A percentile compares a stretch with the other conserved stretches of the same genome.
Evolutionary conservation across 106 monocot genomes (phyloP).

Genomic region (Alisma plantagoaquatica): DNA sequence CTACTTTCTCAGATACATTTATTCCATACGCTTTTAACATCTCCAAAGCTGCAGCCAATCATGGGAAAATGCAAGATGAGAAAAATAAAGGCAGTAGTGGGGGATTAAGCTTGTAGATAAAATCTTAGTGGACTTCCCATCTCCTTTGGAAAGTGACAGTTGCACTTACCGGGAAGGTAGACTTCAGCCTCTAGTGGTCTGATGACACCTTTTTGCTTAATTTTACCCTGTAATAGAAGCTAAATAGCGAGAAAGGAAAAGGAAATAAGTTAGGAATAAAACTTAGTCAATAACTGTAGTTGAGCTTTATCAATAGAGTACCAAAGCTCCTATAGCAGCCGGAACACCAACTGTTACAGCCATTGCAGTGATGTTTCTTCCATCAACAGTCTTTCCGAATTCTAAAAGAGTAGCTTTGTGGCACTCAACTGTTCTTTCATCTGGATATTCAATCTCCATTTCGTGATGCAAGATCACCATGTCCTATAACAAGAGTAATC

Average conservation of each 20-base stretch:
- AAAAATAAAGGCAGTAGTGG: background rate
- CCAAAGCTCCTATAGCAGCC: slow-evolving; percentile 89
- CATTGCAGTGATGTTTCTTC: slow-evolving; percentile 69
- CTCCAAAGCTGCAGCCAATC: slow-evolving; percentile 49
- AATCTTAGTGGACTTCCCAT: too few species aligned
- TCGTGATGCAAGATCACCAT: slow-evolving; percentile 98
- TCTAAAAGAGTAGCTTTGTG: slow-evolving; percentile 72
- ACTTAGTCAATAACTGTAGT: too few species aligned
- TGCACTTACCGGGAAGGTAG: slow-evolving; percentile 60
- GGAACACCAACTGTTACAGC: slow-evolving; percentile 89
- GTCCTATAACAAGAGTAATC: slow-evolving; percentile 37
- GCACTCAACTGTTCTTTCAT: slow-evolving; percentile 40
- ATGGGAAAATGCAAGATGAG: background rate
- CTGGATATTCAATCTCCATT: slow-evolving; percentile 71
- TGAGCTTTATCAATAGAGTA: too few species aligned
- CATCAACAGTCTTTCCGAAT: slow-evolving; percentile 67
- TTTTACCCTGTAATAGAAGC: slow-evolving; percentile 68
- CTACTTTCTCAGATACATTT: slow-evolving; percentile 63
- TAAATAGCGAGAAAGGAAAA: slow-evolving; percentile 15
- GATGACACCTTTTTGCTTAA: slow-evolving; percentile 59
- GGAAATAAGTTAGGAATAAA: background rate
- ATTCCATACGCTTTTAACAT: slow-evolving; percentile 68
- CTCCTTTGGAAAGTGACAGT: too few species aligned
- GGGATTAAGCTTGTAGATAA: too few species aligned
- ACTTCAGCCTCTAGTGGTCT: slow-evolving; percentile 83